A percentile compares a stretch with the other conserved stretches of the same genome.
Conservation (phyloP, 2,329 filamentous ascomycete species). For the Colletotrichum sp. region DNA sequence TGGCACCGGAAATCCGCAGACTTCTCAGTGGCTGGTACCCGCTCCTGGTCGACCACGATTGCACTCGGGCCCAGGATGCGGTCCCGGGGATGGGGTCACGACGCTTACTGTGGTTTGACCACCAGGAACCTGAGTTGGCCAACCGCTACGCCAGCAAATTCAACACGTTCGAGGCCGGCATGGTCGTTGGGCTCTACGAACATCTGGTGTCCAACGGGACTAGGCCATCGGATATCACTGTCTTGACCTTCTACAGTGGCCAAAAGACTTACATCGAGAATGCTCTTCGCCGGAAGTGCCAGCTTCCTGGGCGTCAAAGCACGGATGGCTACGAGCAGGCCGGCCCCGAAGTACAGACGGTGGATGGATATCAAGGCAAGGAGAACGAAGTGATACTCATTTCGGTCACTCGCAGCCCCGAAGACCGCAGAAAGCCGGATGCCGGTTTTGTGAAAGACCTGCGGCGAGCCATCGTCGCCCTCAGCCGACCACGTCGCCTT, state of each 20-base stretch:
- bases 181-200: constrained; percentile 74
- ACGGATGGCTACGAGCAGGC: constrained; percentile 25
- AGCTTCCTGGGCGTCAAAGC: neutral
- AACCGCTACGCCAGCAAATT: constrained; percentile 69
- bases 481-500: constrained; percentile 75
- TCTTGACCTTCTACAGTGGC: constrained; percentile 88
- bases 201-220: constrained; percentile 76
- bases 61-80: constrained; percentile 34
- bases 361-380: constrained; percentile 91
- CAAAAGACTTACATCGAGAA: constrained; percentile 72
- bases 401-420: constrained; percentile 78
- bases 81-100: constrained; percentile 49
- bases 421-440: constrained; percentile 35
- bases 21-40: constrained; percentile 55
- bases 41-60: constrained; percentile 46
- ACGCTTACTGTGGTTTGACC: constrained; percentile 44
- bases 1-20: constrained; percentile 50
- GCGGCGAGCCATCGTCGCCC: constrained; percentile 63
- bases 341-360: constrained; percentile 55
- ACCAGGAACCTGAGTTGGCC: constrained; percentile 65
- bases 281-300: constrained; percentile 36
- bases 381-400: constrained; percentile 86
- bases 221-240: constrained; percentile 66
- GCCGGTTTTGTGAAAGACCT: constrained; percentile 77
- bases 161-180: constrained; percentile 75